phyloP scores from a whole-genome alignment of 306 rosid genomes.

The Citrullus mucosospermus region DNA sequence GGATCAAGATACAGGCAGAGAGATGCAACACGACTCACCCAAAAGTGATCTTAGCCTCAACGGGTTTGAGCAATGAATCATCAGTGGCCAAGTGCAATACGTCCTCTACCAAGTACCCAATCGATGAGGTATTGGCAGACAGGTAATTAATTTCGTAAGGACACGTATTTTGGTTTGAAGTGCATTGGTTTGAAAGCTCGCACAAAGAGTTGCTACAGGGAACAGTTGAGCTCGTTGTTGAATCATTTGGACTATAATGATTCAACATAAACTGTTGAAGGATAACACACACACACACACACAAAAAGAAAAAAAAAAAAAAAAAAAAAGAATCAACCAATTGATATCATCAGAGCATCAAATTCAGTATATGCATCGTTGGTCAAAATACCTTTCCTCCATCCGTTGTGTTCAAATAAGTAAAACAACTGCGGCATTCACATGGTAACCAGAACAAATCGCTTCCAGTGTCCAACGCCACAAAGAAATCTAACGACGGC shows the following conservation, averaged over 20 bases:
- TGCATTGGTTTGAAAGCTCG: constrained; percentile 22
- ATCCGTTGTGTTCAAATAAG: not conserved
- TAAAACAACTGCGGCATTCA: constrained; percentile 54
- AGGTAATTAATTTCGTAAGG: constrained; percentile 42
- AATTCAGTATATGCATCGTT: not conserved
- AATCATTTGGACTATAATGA: constrained; percentile 46
- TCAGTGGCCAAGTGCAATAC: constrained; percentile 59
- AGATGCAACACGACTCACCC: constrained; percentile 40
- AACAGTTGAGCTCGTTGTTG: constrained; percentile 53
- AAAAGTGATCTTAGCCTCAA: constrained; percentile 38
- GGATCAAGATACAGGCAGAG: not conserved
- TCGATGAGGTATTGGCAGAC: constrained; percentile 49
- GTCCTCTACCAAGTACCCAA: constrained; percentile 72
- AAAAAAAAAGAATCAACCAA: not conserved
- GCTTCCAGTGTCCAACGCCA: constrained; percentile 96
- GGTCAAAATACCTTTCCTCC: constrained; percentile 33
- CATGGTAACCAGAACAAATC: constrained; percentile 93
- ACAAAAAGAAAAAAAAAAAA: not conserved
- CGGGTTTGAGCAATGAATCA: constrained; percentile 19
- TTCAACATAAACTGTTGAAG: constrained; percentile 15
- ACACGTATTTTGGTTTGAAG: constrained; percentile 39
- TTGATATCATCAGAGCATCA: not conserved
- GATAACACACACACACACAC: not conserved
- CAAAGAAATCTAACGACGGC: constrained; percentile 51
- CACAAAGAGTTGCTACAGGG: constrained; percentile 60